Evolutionary conservation across 2,329 filamentous ascomycete species (phyloP).

Genomic region (Rutstroemia sp.): DNA sequence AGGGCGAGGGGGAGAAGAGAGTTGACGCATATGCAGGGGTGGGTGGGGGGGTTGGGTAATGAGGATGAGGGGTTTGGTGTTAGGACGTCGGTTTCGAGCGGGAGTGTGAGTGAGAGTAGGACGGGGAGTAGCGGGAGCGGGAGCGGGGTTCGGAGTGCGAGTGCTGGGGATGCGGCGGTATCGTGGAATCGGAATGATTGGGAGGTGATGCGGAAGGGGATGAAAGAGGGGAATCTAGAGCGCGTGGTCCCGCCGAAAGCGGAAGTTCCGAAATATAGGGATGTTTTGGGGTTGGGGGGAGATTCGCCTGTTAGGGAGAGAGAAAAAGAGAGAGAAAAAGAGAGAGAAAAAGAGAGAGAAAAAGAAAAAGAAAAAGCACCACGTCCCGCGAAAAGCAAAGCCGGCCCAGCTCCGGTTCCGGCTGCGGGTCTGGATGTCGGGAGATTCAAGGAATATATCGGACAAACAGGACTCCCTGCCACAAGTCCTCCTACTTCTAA

Average conservation of each 20-base stretch:
- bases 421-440: not conserved
- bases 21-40: no score
- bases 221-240: conserved; percentile 1
- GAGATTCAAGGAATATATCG: conserved; percentile 4
- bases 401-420: no score
- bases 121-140: not conserved
- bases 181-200: not conserved
- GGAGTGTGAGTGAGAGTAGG: not conserved
- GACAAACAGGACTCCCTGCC: not conserved
- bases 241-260: not conserved
- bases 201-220: not conserved
- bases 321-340: not conserved
- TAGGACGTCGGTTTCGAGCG: not conserved
- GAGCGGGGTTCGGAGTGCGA: not conserved
- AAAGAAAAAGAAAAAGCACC: not conserved
- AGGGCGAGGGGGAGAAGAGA: not conserved
- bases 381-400: no score
- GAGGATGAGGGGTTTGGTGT: no score
- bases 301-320: no score
- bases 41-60: no score
- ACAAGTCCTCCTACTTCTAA: no score
- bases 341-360: not conserved
- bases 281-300: not conserved
- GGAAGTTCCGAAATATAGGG: not conserved
- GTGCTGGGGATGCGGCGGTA: not conserved